Conservation (phyloP, 1,284 basidiomycete genomes). For the Fomes fomentarius region DNA sequence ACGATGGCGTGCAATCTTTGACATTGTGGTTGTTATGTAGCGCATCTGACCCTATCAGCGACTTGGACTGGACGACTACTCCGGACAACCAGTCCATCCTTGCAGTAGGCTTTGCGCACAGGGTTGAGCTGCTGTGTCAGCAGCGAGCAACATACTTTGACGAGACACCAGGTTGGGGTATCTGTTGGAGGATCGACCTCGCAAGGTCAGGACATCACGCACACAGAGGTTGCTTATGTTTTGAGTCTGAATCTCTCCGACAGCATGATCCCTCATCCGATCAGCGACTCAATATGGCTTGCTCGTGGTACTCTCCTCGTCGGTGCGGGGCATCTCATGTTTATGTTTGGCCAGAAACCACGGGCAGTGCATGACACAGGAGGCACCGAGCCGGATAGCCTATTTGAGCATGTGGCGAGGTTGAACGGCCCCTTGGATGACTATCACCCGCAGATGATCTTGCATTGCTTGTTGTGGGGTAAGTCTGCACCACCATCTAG, state of each 20-base stretch:
- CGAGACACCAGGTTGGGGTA: constrained; percentile 77
- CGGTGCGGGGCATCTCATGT: constrained; percentile 78
- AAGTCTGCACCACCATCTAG: constrained; percentile 25
- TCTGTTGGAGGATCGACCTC: constrained; percentile 74
- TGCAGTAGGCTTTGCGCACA: constrained; percentile 81
- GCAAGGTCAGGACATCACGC: constrained; percentile 48
- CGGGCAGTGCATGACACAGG: constrained; percentile 22
- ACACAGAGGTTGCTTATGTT: too few relatives aligned
- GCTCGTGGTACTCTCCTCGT: constrained; percentile 78
- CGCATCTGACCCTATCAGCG: constrained; percentile 65
- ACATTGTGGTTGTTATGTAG: constrained; percentile 5
- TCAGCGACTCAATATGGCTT: constrained; percentile 89
- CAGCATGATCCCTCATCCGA: constrained; percentile 78
- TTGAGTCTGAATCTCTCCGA: background rate
- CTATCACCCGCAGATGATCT: constrained; percentile 89
- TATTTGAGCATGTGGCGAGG: constrained; percentile 83
- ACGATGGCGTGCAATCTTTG: background rate
- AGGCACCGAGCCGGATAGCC: constrained; percentile 38
- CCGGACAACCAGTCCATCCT: constrained; percentile 88
- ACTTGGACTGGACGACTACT: constrained; percentile 92
- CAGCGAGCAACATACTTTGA: constrained; percentile 90
- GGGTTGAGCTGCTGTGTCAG: constrained; percentile 83
- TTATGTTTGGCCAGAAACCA: constrained; percentile 60
- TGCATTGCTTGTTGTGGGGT: constrained; percentile 95
- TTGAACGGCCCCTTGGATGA: constrained; percentile 85